Base-by-base conservation (phyloP, 768 basidiomycete species). In the Pleurotus citrinopileatus region DNA sequence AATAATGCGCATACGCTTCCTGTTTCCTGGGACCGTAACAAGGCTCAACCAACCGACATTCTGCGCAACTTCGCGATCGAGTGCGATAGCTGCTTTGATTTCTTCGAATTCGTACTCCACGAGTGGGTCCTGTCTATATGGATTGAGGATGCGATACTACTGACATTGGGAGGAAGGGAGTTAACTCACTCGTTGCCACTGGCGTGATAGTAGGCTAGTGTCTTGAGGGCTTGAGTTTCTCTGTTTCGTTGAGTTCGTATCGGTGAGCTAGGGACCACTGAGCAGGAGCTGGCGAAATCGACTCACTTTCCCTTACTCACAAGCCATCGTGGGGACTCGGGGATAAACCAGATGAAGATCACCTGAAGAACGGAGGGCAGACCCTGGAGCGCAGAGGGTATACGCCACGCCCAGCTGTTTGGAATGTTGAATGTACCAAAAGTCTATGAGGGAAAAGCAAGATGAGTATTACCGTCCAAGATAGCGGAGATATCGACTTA, bases 21-120 rank as follows among this genome's bases (percentile, higher is more conserved):
- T 67, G 66, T 86, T 86, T 7, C 82, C 84, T 3, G 66, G 67
- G 9, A 70, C 78, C 62, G 67, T 75, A 63, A 83, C 62, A 43
- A 82, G 67, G 37, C 66, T 69, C 27, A 59, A 36, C 77, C 75
- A 84, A 19, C 76, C 76, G 17, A 78, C 66, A 32, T 73, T 70
- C 8, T 69, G 55, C 22, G 72, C 70, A n/a, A 73, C 67, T 29
- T 69, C 70, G 42, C 42, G 48, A 38, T 54, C 46, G 20, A 51
- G 38, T 19, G 52, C 57, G 38, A 57, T 53, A 40, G 57, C 53
- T 20, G 53, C 38, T 37, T 51, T 55, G 42, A 87, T 86, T 65
- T 86, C 84, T 58, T 79, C 74, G 58, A 80, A 84, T 62, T 84
- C 82, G 61, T 78, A 83, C 57, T 78, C 71, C 1, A 85, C 81